These are phyloP conservation scores for Ampelomyces quisqualis DNA, from an alignment of 2,329 filamentous ascomycete species.

Conservation along the genomic window DNA sequence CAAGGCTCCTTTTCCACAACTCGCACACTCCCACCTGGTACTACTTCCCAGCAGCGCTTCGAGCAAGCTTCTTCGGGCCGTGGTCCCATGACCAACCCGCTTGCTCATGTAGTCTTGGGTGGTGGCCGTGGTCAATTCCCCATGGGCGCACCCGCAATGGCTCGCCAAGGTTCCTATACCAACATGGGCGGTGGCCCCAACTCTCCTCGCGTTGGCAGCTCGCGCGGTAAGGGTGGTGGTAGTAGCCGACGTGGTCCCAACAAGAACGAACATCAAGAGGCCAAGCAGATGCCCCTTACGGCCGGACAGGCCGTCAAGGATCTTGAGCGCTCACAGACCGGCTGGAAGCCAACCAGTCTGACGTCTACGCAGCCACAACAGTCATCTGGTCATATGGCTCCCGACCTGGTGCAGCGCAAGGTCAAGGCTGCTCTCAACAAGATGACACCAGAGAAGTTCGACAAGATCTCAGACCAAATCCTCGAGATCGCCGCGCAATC, in stretches of 20 bases:
- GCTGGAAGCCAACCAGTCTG: slow-evolving; percentile 79
- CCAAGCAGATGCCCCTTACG: slow-evolving; percentile 90
- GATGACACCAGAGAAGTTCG: slow-evolving; percentile 99
- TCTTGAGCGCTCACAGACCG: slow-evolving; percentile 68
- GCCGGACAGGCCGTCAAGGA: slow-evolving; percentile 78
- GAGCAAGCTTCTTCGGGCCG: slow-evolving; percentile 28
- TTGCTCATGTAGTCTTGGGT: slow-evolving; percentile 57
- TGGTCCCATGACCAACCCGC: slow-evolving; percentile 50
- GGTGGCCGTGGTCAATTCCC: slow-evolving; percentile 59
- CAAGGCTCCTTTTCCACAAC: slow-evolving; percentile 44
- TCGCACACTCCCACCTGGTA: slow-evolving; percentile 69
- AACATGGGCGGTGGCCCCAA: slow-evolving; percentile 64
- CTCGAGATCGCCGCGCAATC: slow-evolving; percentile 90
- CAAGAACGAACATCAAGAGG: slow-evolving; percentile 63
- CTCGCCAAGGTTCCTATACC: slow-evolving; percentile 61
- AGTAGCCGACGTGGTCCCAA: slow-evolving; percentile 56
- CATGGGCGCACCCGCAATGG: slow-evolving; percentile 61
- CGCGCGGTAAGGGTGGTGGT: slow-evolving; percentile 63
- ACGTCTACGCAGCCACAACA: slow-evolving; percentile 41
- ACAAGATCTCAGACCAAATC: slow-evolving; percentile 91
- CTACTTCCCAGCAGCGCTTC: slow-evolving; percentile 77
- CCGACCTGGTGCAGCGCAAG: slow-evolving; percentile 95
- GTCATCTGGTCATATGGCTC: slow-evolving; percentile 63
- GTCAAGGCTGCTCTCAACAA: slow-evolving; percentile 98
- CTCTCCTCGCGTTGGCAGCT: slow-evolving; percentile 69